These are phyloP conservation scores for Escallonia rubra DNA, from an alignment of 129 eudicot species.

Conservation along the genomic window DNA sequence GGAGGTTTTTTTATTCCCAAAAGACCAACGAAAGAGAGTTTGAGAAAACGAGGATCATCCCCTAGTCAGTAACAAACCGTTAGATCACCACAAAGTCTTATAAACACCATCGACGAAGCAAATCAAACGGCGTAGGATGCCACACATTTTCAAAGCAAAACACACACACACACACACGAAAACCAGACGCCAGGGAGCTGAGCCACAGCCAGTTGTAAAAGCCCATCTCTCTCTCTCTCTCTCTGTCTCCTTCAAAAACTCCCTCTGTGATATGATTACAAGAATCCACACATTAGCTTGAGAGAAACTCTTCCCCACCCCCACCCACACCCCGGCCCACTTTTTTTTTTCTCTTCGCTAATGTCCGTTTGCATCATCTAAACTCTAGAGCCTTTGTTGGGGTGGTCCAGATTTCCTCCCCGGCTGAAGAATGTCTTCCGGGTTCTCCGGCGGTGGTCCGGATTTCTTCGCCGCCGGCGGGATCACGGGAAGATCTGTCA, in stretches of 20 bases:
- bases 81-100: neutral
- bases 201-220: constrained; percentile 18
- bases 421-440: constrained; percentile 47
- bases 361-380: neutral
- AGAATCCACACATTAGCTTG: constrained; percentile 17
- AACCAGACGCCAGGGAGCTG: neutral
- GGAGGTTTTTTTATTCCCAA: neutral
- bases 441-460: constrained; percentile 48
- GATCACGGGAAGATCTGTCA: constrained; percentile 28
- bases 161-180: constrained; percentile 2
- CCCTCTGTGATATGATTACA: constrained; percentile 15
- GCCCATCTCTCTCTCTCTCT: constrained; percentile 11
- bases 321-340: neutral
- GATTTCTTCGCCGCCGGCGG: constrained; percentile 32
- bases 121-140: neutral
- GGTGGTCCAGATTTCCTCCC: neutral
- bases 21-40: neutral
- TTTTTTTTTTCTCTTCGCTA: neutral
- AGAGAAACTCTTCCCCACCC: neutral
- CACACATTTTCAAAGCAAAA: neutral
- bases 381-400: neutral
- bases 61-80: neutral
- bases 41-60: neutral
- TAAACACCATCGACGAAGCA: neutral
- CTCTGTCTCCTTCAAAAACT: neutral